Base-by-base conservation (phyloP, 371 early-diverging fungal genomes). In the Fennellomyces sp. region DNA sequence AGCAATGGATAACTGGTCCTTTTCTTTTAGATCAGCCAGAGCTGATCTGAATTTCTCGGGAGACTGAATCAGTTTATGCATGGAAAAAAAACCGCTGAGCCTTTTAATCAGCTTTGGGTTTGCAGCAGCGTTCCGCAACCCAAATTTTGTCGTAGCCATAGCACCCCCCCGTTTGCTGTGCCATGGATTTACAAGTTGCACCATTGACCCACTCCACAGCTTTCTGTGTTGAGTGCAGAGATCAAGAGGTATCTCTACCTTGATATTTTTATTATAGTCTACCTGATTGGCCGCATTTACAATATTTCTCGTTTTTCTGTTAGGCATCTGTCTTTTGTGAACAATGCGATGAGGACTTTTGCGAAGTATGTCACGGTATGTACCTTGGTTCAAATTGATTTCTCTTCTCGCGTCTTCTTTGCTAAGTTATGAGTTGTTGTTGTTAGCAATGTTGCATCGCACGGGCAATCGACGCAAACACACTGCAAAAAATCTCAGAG, bases 331-430 rank as follows among this genome's bases (percentile, higher is more conserved):
- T 88, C 30, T 86, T 81, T 63, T 94, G 94, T 74, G 87, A 89
- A 52, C 88, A 90, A 64, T 94, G 94, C 60, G 80, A 78, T 55
- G 94, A 94, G 64, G 88, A 87, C 65, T 97, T 91, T 85, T 97
- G 97, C 68, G 91, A 93, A 70, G 95, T 97, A 29, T 96, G 98
- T 71, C 91, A 84, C 65, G 81, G 80, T 65, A 58, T 5, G 28
- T 21, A 39, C 10, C 17, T n/a, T 13, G 5, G 30, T 2, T n/a
- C 7, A 5, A 28, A n/a, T 47, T 19, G 47, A 47, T 47, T 8
- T 47, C n/a, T n/a, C n/a, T n/a, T n/a, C n/a, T n/a, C 21, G 45
- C n/a, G 6, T n/a, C 6, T 45, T 45, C 17, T 45, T 21, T 28
- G 10, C 4, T 27, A 28, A 15, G 13, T 30, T 7, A 5, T 33